Evolutionary conservation across 768 basidiomycete genomes (phyloP), one percentile per base, ranked within the genome.

Genomic region (Trametes maxima): DNA sequence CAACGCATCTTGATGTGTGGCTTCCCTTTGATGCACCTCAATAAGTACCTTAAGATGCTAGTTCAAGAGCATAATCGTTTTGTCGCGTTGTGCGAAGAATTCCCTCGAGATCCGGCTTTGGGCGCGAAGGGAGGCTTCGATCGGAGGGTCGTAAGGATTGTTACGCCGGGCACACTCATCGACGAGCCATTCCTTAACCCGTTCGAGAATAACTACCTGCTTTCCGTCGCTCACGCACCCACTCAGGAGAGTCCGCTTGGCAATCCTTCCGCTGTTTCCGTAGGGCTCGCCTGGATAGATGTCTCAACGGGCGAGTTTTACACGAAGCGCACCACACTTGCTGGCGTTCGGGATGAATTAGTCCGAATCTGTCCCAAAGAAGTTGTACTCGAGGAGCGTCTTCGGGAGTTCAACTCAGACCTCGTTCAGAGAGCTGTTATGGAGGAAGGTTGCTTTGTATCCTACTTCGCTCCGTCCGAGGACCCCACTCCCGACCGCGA

Each of bases 61-160:
- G 89, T 98, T 5, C 89, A 94, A 71, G 83, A 88, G 63, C 82
- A 93, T 63, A 87, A 86, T 49, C 87, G 87, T 22, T 94, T 91
- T 66, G 94, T 97, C 13, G 95, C 96, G 35, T 80, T 97, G 74
- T 95, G 95, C 70, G 95, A 98, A 73, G 95, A 98, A 73, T 95
- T 92, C 72, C 85, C 83, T 48, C 80, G 78, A 6, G 73, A 76
- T 50, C 72, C 76, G 8, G 67, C 73, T 2, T 56, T 74, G 1
- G 85, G 85, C 11, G 75, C 77, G 45, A 86, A 84, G 66, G 82
- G 81, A 36, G 78, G 78, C 44, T 92, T 92, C 63, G 87, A 92
- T 42, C 80, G 95, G 72, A 86, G 89, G 21, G 92, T 98, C 25
- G 85, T 84, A 45, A 87, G 95, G 42, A 84, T 97, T 54, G 84